A percentile compares a stretch with the other conserved stretches of the same genome.
Conservation (phyloP, 352 stramenopile genomes). For the Globisporangium paddicum region DNA sequence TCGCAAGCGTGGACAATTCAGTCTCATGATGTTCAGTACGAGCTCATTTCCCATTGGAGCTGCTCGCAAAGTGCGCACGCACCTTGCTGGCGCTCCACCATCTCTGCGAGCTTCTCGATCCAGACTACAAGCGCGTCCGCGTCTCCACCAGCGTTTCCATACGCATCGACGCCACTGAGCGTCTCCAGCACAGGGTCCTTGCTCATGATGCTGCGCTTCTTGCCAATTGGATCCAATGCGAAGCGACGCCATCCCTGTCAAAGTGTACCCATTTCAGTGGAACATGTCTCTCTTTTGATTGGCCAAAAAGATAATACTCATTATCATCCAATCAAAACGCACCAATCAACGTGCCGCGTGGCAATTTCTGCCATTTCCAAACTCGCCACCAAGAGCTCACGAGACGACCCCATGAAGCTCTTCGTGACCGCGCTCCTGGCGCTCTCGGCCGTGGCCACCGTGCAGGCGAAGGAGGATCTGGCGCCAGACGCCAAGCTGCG, state of each 20-base stretch:
- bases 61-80: not conserved
- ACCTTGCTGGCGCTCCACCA: slow-evolving; percentile 25
- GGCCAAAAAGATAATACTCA: slow-evolving; percentile 2
- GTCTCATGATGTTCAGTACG: not conserved
- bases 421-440: slow-evolving; percentile 25
- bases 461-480: slow-evolving; percentile 69
- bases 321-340: slow-evolving; percentile 36
- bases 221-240: not conserved
- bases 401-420: slow-evolving; percentile 45
- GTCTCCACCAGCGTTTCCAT: not conserved
- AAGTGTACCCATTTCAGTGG: not conserved
- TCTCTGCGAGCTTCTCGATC: slow-evolving; percentile 37
- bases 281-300: not conserved
- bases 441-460: slow-evolving; percentile 21
- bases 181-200: not conserved
- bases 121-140: slow-evolving; percentile 15
- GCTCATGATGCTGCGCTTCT: not conserved
- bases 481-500: slow-evolving; percentile 59
- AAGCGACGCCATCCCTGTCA: slow-evolving; percentile 3
- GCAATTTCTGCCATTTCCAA: slow-evolving; percentile 27
- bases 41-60: not conserved
- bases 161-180: not conserved
- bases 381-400: slow-evolving; percentile 3
- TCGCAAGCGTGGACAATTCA: not conserved
- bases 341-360: slow-evolving; percentile 5